Evolutionary conservation across 164 flowering plant species (phyloP), one percentile per base, ranked within the genome.

Genomic region (Piper longum): DNA sequence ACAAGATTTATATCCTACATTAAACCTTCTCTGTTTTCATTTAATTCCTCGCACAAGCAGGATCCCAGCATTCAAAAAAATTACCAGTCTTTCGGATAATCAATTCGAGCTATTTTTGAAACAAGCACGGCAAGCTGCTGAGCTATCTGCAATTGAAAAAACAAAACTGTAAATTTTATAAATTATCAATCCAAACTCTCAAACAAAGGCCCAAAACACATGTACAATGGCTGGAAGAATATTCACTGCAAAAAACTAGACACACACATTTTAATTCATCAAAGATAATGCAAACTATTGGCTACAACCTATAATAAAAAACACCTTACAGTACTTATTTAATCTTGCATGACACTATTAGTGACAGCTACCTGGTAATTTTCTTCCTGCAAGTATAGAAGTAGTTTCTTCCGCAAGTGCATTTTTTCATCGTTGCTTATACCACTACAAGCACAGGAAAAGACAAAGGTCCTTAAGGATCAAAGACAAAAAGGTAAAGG

Each of bases 61-160:
- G 60, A 57, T 57, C 36, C 4, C 3, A 57, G 36, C 8, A 7
- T 9, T 26, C 8, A 5, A 57, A 57, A 43, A 54, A 41, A 16
- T 54, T 85, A 89, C 98, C 98, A 93, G 65, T 93, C 98, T 72
- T 78, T 88, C 19, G 98, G 97, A 78, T 93, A 93, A 76, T 93
- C 98, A 59, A 90, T 73, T n/a, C 98, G 91, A 71, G 98, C 98
- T 74, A 93, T 88, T 72, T 93, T 93, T 45, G 98, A 93, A 64
- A 90, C 75, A 62, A 88, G 79, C 43, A 93, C 91, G 63, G 97
- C 91, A 82, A 90, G 67, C 76, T 82, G 82, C 54, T 73, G 73
- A 71, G 98, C 88, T 66, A 93, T 85, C 98, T 93, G 89, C 58
- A 18, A 57, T 18, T 66, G 42, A 54, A 61, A 67, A 64, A 36